Conservation (phyloP, 371 early-diverging fungal species). For the Lichtheimia hyalospora region DNA sequence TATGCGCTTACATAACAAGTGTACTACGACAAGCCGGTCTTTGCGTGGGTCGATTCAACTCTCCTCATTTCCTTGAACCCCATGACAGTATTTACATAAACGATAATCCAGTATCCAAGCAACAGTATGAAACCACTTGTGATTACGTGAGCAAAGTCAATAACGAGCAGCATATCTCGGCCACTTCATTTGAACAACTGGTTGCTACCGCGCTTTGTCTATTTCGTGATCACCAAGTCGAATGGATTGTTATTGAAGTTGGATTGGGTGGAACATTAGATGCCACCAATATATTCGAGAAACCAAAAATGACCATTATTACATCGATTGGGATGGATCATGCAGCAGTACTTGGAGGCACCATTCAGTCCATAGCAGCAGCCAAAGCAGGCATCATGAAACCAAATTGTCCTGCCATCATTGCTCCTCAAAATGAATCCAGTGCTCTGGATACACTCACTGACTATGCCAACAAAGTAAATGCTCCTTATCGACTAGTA, state of each 20-base stretch:
- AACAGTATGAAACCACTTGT: slow-evolving; percentile 33
- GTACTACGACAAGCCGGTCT: slow-evolving; percentile 45
- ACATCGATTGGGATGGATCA: slow-evolving; percentile 79
- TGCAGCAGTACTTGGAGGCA: slow-evolving; percentile 68
- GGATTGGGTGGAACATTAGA: slow-evolving; percentile 83
- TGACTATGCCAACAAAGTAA: slow-evolving; percentile 31
- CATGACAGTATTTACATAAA: slow-evolving; percentile 67
- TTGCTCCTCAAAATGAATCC: slow-evolving; percentile 50
- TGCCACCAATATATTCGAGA: slow-evolving; percentile 78
- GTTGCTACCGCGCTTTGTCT: slow-evolving; percentile 62
- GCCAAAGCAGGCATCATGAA: slow-evolving; percentile 85
- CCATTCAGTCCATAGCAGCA: slow-evolving; percentile 62
- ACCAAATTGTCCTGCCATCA: slow-evolving; percentile 43
- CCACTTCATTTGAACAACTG: slow-evolving; percentile 62
- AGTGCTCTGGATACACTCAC: slow-evolving; percentile 37
- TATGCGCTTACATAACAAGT: slow-evolving; percentile 58
- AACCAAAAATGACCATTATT: slow-evolving; percentile 52
- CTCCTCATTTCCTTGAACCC: slow-evolving; percentile 75
- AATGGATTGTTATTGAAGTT: slow-evolving; percentile 78
- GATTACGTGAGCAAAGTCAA: slow-evolving; percentile 32
- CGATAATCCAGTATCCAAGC: slow-evolving; percentile 38
- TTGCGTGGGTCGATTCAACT: slow-evolving; percentile 68
- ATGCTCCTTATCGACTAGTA: slow-evolving; percentile 23
- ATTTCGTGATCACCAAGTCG: slow-evolving; percentile 53
- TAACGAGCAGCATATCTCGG: slow-evolving; percentile 18